phyloP scores from a whole-genome alignment of 805 yeast genomes.

The Saccharomycopsis capsularis region DNA sequence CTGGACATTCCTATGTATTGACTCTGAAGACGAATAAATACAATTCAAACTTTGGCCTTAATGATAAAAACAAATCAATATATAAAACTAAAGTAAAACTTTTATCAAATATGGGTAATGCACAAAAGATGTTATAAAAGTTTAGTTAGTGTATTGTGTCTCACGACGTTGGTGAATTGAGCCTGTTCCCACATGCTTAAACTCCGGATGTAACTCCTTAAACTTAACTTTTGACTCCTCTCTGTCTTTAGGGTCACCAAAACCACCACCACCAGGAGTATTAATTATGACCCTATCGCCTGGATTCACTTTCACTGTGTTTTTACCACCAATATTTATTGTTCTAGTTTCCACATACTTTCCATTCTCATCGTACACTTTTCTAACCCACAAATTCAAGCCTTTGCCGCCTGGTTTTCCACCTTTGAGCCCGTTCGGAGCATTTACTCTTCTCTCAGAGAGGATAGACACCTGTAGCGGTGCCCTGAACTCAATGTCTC shows the following conservation, averaged over 20 bases:
- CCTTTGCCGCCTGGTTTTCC: constrained; percentile 78
- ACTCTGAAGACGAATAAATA: no score
- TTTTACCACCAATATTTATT: constrained; percentile 63
- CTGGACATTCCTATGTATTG: no score
- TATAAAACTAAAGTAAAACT: no score
- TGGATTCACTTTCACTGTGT: constrained; percentile 44
- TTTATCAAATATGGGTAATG: no score
- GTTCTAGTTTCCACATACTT: constrained; percentile 30
- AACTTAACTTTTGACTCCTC: constrained; percentile 12
- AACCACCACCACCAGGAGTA: constrained; percentile 90
- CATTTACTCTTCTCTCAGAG: constrained; percentile 76
- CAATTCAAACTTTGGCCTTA: no score
- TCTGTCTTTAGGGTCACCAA: constrained; percentile 36
- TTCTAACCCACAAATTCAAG: constrained; percentile 44
- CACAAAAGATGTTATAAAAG: no score
- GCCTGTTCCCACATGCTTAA: constrained; percentile 27
- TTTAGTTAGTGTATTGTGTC: constrained; percentile 29
- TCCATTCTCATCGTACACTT: constrained; percentile 27
- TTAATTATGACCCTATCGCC: constrained; percentile 64
- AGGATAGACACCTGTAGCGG: constrained; percentile 72
- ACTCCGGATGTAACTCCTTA: constrained; percentile 18
- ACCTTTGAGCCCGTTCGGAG: constrained; percentile 84
- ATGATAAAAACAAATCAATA: no score
- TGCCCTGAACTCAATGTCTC: constrained; percentile 75
- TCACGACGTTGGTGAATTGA: constrained; percentile 29